Base-by-base conservation (phyloP, 176 grass and related monocot genomes). In the Raddia distichophylla region DNA sequence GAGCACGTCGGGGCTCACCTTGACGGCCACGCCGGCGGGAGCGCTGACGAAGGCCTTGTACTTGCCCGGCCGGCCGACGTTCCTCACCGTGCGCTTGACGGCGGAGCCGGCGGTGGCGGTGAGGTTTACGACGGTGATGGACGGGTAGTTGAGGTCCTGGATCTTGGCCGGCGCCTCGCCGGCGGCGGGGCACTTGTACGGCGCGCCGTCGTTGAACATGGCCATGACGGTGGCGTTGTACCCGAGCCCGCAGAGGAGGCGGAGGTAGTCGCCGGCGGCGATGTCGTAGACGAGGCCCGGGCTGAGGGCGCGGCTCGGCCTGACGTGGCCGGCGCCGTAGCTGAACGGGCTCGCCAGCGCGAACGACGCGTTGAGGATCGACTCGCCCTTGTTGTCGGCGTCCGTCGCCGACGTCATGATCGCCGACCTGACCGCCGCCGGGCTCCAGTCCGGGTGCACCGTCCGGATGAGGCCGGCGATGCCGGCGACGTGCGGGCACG, bases 271-370 rank as follows among this genome's bases (percentile, higher is more conserved):
- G 8, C 14, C 55, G 4, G 80, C 46, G 16, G 65, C 63, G 19
- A 97, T 74, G 57, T 97, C 94, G 34, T 97, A 97, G 60, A 97
- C 84, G 19, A 97, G 83, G 37, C 94, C 94, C 0, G 94, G 94
- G 79, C 84, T 84, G 60, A 91, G 73, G 73, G 94, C 79, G 0
- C 69, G 64, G 5, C 67, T 65, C 12, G 94, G 94, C 57, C 51
- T 78, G 6, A 97, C 70, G 64, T 97, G 91, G 8, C 94, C 94
- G 1, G 94, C 83, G 14, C 94, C 94, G 16, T 76, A 83, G 75
- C 64, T 80, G n/a, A 97, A 94, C 34, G 94, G 87, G 0, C 60
- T 87, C 1, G 94, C 89, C 32, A 69, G 53, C 51, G 18, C 3
- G 27, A 83, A 88, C 3, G 87, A 88, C 3, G 91, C 37, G 64